Evolutionary conservation across 225 moss, liverwort and hornwort genomes (phyloP).

Genomic region (Polytrichum commune): DNA sequence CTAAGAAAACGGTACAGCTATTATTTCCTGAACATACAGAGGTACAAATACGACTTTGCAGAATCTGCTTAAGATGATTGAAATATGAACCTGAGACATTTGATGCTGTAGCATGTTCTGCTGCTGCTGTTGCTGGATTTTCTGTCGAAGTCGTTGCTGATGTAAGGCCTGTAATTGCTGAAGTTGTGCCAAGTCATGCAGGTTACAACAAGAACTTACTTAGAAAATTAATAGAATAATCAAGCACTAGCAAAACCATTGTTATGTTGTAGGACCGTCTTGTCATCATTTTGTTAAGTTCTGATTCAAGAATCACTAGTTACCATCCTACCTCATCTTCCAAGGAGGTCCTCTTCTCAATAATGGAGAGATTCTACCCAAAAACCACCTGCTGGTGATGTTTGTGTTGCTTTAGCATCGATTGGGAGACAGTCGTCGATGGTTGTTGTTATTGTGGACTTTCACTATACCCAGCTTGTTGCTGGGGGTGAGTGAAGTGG

Average conservation of each 20-base stretch:
- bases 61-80: too few relatives aligned
- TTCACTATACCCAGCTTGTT: conserved; percentile 36
- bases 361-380: background rate
- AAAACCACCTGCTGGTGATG: conserved; percentile 60
- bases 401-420: conserved; percentile 55
- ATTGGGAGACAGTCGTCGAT: conserved; percentile 16
- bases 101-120: conserved; percentile 76
- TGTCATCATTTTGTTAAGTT: too few relatives aligned
- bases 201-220: background rate
- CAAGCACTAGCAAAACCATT: too few relatives aligned
- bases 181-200: conserved; percentile 33
- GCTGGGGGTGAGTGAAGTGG: conserved; percentile 57
- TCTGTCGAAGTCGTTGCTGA: conserved; percentile 70
- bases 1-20: too few relatives aligned
- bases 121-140: conserved; percentile 72
- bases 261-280: too few relatives aligned
- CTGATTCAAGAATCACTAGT: too few relatives aligned
- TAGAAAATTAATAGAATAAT: too few relatives aligned
- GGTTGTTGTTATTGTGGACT: conserved; percentile 34
- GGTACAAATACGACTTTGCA: too few relatives aligned
- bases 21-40: too few relatives aligned
- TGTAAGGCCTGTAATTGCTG: conserved; percentile 70
- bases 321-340: too few relatives aligned
- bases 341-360: too few relatives aligned
- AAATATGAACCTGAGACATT: conserved; percentile 43